Base-by-base conservation (phyloP, 768 basidiomycete genomes). In the Kwoniella shandongensis region DNA sequence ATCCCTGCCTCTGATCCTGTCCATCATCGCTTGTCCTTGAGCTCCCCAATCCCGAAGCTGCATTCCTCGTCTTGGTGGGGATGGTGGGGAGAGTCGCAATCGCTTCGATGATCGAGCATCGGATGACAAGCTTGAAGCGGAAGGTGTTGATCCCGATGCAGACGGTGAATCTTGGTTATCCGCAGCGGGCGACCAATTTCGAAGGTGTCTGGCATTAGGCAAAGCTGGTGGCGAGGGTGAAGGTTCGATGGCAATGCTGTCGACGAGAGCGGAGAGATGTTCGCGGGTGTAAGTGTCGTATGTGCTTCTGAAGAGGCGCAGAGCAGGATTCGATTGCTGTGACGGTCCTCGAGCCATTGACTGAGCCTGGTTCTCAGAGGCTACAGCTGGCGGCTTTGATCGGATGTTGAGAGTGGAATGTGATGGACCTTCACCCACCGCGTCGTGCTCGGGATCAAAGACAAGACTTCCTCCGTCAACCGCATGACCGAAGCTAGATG, bases 251-350 rank as follows among this genome's bases (percentile, higher is more conserved):
- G 90, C 91, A 59, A 97, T 93, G 2, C 91, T 89, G 65, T 96
- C 93, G 1, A 94, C 91, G 78, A 98, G 83, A 0, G 89, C 91
- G 2, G 90, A 91, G 40, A 98, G 83, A 72, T 96, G 91, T 20
- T 94, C 89, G 41, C 91, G 84, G 1, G 94, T 99, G 71, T 89
- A 93, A 0, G 94, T 97, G 75, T 99, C 94, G 70, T 97, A 98
- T 63, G 91, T 86, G 49, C 92, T 88, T 70, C 91, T 88, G 78
- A 98, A 97, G 35, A 97, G 81, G 12, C 63, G 69, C 22, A 76
- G 62, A 1, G 61, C 54, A 18, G 18, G 62, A 46, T 57, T 62
- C 26, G 45, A 64, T 20, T 44, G 49, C 26, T 45, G 49, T 6
- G 56, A 51, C 2, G 38, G 42, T 17, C 56, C 56, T 36, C 44